phyloP scores from a whole-genome alignment of 805 yeast genomes.

The Wickerhamomyces kurtzmanii region DNA sequence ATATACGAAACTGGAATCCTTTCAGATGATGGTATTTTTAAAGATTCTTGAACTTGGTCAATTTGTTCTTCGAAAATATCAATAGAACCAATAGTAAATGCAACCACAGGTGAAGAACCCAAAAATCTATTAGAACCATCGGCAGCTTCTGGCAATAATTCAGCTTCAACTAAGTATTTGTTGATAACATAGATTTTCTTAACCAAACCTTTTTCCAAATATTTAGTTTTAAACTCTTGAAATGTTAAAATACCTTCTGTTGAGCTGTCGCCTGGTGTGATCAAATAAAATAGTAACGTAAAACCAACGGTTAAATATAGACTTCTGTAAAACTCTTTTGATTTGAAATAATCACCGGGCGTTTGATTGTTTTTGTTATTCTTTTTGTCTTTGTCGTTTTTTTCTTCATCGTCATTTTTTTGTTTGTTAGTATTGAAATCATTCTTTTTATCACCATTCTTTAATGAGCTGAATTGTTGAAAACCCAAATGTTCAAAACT shows the following conservation, averaged over 20 bases:
- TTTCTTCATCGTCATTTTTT: conserved; percentile 11
- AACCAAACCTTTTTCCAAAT: conserved; percentile 71
- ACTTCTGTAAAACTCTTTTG: conserved; percentile 31
- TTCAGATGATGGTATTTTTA: conserved; percentile 57
- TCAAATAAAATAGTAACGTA: conserved; percentile 24
- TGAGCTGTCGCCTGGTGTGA: conserved; percentile 17
- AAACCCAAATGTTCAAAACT: background rate
- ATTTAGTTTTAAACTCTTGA: conserved; percentile 80
- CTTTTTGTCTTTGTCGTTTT: conserved; percentile 13
- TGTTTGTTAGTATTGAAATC: conserved; percentile 7
- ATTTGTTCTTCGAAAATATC: conserved; percentile 79
- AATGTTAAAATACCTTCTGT: conserved; percentile 34
- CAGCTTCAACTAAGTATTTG: conserved; percentile 62
- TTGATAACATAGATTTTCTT: conserved; percentile 66
- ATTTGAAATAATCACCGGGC: conserved; percentile 25
- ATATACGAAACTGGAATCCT: conserved; percentile 71
- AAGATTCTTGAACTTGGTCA: conserved; percentile 58
- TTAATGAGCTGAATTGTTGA: background rate
- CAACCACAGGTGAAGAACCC: conserved; percentile 35
- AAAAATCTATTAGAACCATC: conserved; percentile 20
- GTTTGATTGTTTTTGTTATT: conserved; percentile 13
- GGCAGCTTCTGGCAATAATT: conserved; percentile 37
- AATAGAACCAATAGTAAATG: conserved; percentile 82
- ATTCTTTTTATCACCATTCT: conserved; percentile 5
- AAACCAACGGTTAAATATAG: conserved; percentile 27